Evolutionary conservation across 2,329 filamentous ascomycete species (phyloP).

Genomic region (Fusarium citri): DNA sequence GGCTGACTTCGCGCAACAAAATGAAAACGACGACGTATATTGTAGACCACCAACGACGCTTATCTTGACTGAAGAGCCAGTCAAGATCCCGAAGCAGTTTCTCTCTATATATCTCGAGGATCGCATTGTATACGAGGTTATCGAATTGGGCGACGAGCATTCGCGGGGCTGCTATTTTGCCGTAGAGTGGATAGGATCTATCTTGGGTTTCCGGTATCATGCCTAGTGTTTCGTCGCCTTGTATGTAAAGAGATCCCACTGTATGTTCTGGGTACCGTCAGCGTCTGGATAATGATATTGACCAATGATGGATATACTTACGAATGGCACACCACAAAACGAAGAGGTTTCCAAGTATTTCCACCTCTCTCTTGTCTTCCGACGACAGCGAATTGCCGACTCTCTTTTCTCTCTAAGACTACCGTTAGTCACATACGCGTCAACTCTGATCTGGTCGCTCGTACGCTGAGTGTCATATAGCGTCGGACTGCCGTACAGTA

Average conservation of each 20-base stretch:
- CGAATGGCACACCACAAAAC: conserved; percentile 60
- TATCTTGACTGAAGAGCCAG: conserved; percentile 49
- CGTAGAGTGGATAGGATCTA: conserved; percentile 53
- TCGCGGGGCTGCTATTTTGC: conserved; percentile 55
- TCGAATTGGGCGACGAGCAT: conserved; percentile 61
- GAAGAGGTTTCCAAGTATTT: conserved; percentile 57
- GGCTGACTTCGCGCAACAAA: conserved; percentile 56
- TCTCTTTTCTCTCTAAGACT: neutral
- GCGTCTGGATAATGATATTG: neutral
- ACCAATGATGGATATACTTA: conserved; percentile 47
- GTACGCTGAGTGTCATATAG: conserved; percentile 42
- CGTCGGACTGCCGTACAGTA: conserved; percentile 38
- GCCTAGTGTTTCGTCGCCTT: conserved; percentile 55
- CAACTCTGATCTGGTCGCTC: neutral
- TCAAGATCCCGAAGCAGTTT: conserved; percentile 53
- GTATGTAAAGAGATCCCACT: conserved; percentile 58
- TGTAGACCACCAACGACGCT: conserved; percentile 48
- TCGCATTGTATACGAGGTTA: conserved; percentile 53
- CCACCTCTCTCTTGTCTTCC: conserved; percentile 45
- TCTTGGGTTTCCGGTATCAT: conserved; percentile 53
- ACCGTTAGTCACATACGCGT: neutral
- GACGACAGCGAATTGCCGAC: neutral
- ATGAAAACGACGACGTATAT: conserved; percentile 57
- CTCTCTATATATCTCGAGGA: conserved; percentile 52
- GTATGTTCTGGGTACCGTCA: conserved; percentile 54